Percentiles rank a stretch among this genome's conserved stretches.
Evolutionary conservation across 805 yeast species (phyloP).

Genomic region (Wickerhamiella cacticola): DNA sequence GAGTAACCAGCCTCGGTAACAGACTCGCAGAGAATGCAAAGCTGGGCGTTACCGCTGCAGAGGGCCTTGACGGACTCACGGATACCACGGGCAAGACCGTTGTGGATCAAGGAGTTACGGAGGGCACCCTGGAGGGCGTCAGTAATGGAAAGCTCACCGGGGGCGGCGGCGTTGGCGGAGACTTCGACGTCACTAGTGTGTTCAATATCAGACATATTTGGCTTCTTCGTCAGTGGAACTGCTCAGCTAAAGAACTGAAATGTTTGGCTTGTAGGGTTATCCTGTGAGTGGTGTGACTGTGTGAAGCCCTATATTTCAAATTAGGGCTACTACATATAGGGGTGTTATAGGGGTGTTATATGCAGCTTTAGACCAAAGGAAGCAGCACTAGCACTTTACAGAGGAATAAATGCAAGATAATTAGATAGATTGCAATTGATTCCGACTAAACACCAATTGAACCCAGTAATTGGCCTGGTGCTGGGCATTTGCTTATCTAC

Average conservation of each 20-base stretch:
- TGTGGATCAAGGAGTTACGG: constrained; percentile 91
- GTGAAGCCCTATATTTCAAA: not conserved
- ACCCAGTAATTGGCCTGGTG: too few species aligned
- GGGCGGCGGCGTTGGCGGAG: constrained; percentile 65
- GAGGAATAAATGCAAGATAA: too few species aligned
- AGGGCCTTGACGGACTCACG: constrained; percentile 99
- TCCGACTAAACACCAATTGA: too few species aligned
- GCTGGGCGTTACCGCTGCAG: constrained; percentile 93
- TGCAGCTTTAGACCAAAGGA: not conserved
- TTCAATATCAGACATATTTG: constrained; percentile 78
- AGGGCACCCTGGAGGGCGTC: constrained; percentile 97
- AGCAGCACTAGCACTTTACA: too few species aligned
- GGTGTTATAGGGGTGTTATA: not conserved
- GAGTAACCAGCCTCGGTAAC: constrained; percentile 95
- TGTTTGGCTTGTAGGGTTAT: not conserved
- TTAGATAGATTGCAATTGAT: too few species aligned
- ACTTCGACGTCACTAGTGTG: constrained; percentile 74
- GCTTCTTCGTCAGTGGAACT: constrained; percentile 28
- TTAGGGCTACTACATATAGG: constrained; percentile 3
- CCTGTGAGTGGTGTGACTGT: constrained; percentile 6
- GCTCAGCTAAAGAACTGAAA: constrained; percentile 21
- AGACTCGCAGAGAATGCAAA: constrained; percentile 94
- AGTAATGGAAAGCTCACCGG: constrained; percentile 89
- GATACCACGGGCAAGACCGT: constrained; percentile 99
- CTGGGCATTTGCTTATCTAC: too few species aligned